Percentiles rank a stretch among this genome's conserved stretches.
Conservation (phyloP, 179 eudicot genomes). For the Corrigiola litoralis region DNA sequence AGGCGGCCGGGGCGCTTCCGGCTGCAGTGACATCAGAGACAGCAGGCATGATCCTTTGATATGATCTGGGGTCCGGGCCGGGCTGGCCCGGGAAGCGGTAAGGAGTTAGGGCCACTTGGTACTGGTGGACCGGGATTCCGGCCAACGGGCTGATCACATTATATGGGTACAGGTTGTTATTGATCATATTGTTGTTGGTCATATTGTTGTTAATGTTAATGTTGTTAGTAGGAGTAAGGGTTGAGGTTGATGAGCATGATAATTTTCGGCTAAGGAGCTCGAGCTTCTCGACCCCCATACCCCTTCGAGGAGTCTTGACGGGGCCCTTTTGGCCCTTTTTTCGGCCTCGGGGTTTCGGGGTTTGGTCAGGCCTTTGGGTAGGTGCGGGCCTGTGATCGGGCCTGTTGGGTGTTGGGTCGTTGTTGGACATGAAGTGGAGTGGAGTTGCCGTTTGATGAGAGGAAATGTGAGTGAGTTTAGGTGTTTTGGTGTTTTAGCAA, state of each 20-base stretch:
- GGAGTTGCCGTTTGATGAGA: constrained; percentile 31
- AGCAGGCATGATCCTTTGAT: not conserved
- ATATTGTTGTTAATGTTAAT: not conserved
- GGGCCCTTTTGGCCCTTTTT: constrained; percentile 24
- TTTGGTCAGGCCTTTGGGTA: not conserved
- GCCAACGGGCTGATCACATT: not conserved
- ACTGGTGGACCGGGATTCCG: constrained; percentile 10
- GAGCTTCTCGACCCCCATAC: constrained; percentile 67
- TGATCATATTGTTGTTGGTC: not conserved
- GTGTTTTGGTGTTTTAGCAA: not conserved
- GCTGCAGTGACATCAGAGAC: not conserved
- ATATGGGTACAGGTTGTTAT: not conserved
- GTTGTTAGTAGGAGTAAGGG: not conserved
- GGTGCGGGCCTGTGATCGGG: not conserved
- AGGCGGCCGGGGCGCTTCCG: not conserved
- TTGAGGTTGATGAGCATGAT: not conserved
- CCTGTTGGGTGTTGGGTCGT: constrained; percentile 3
- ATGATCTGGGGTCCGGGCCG: not conserved
- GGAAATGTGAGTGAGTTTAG: not conserved
- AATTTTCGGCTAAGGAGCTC: constrained; percentile 30
- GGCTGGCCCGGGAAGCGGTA: constrained; percentile 16
- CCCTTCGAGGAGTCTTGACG: constrained; percentile 40
- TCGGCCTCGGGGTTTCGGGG: constrained; percentile 20
- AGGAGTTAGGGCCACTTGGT: constrained; percentile 2
- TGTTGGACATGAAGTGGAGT: constrained; percentile 14